Percentiles rank a stretch among this genome's conserved stretches.
These are phyloP conservation scores for Populus davidiana DNA, from an alignment of 345 rosid genomes.

Conservation along the genomic window DNA sequence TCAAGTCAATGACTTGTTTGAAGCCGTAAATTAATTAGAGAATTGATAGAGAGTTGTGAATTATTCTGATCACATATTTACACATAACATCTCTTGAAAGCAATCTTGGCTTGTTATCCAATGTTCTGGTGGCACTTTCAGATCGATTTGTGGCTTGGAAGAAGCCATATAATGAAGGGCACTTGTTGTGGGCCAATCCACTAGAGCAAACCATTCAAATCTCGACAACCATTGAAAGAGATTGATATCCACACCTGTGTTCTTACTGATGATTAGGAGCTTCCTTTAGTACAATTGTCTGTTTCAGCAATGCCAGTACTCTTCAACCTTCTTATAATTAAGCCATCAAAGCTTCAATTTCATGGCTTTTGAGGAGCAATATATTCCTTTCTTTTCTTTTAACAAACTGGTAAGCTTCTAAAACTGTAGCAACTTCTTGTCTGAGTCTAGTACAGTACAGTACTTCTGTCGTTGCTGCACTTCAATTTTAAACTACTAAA, in stretches of 20 bases:
- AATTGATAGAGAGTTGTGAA: neutral
- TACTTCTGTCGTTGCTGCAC: neutral
- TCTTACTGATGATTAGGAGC: neutral
- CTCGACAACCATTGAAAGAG: neutral
- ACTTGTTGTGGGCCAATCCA: neutral
- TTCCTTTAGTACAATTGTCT: neutral
- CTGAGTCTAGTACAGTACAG: neutral
- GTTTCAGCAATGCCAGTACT: neutral
- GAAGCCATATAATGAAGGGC: neutral
- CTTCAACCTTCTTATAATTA: neutral
- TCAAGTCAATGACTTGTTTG: neutral
- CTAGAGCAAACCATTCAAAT: neutral
- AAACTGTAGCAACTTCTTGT: neutral
- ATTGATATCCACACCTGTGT: neutral
- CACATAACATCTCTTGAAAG: neutral
- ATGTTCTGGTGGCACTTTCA: neutral
- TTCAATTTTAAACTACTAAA: too few species aligned
- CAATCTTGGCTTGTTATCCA: neutral
- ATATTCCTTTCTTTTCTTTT: neutral
- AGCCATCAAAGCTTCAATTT: neutral
- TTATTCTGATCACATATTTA: neutral
- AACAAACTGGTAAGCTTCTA: neutral
- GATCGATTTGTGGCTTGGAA: conserved; percentile 3
- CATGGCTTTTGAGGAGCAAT: neutral
- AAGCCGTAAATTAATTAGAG: neutral